phyloP scores from a whole-genome alignment of 768 basidiomycete genomes.

The Rhodotorula graminis region DNA sequence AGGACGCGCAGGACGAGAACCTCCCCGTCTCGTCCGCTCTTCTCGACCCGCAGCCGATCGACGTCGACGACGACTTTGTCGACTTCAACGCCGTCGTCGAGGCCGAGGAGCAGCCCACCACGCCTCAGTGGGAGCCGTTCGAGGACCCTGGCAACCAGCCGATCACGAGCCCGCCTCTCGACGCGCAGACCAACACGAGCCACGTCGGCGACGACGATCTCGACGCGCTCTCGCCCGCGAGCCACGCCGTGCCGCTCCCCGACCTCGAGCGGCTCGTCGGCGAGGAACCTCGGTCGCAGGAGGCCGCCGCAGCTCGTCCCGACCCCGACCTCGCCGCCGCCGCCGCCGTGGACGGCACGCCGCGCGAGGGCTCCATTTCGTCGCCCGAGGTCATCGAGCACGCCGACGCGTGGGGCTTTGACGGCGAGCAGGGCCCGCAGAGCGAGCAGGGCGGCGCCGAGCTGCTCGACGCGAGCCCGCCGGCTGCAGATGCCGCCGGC shows the following conservation, averaged over 20 bases:
- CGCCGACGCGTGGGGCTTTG: slow-evolving; percentile 29
- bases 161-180: not conserved
- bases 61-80: slow-evolving; percentile 8
- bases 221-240: slow-evolving; percentile 22
- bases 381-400: slow-evolving; percentile 32
- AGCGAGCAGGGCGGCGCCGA: slow-evolving; percentile 12
- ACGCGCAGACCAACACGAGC: not conserved
- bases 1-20: not conserved
- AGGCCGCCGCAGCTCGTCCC: not conserved
- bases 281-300: not conserved
- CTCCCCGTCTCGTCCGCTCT: not conserved
- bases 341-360: not conserved
- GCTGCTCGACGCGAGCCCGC: not conserved
- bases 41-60: not conserved
- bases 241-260: slow-evolving; percentile 17
- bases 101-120: not conserved
- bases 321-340: too few relatives aligned
- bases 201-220: not conserved
- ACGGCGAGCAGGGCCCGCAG: slow-evolving; percentile 13
- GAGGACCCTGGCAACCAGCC: slow-evolving; percentile 5
- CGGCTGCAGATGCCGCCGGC: not conserved
- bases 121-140: slow-evolving; percentile 15
- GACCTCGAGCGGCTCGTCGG: slow-evolving; percentile 8
- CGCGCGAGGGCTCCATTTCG: slow-evolving; percentile 10
- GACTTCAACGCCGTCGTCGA: slow-evolving; percentile 6